Base-by-base conservation (phyloP, 176 grass and related monocot species). In the Dactylis glomerata region DNA sequence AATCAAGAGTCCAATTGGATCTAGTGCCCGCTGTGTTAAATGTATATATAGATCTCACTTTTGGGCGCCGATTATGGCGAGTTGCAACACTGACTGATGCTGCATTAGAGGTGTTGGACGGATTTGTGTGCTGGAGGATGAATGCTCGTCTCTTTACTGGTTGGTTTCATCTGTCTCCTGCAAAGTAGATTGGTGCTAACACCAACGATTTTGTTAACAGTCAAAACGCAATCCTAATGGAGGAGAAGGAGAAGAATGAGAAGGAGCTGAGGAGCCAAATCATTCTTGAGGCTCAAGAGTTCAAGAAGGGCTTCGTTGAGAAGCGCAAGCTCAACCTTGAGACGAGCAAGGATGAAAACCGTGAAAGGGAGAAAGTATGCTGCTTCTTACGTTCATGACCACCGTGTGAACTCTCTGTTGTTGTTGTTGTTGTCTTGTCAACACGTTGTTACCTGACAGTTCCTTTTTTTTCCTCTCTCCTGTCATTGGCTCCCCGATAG, bases 161-260 rank as follows among this genome's bases (percentile, higher is more conserved):
- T 88, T 40, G 67, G 16, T 75, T 9, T 44, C 51, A 26, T 28
- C 3, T 45, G 10, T 81, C 14, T 10, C 80, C 1, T 87, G 33
- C 17, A 68, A 67, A 66, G 8, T 70, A 22, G 50, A 52, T 20
- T 44, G 37, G 69, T 62, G 51, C 79, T 76, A 68, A 55, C 52
- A 22, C 32, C 28, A 49, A 34, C 66, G 41, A 36, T 67, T 71
- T 2, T 87, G 30, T n/a, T n/a, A 66, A 84, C 91, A 96, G 94
- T 37, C 86, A 96, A 88, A 96, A 96, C 89, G 78, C 86, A 42
- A 85, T 93, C 42, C 84, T 89, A 55, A 71, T 96, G 24, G 94
- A 96, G 84, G 89, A 96, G 26, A 96, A 96, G 73, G 94, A 96
- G 89, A 91, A 89, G 72, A 45, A 96, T 0, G 94, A 96, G 61